A percentile compares a stretch with the other conserved stretches of the same genome.
These are phyloP conservation scores for Gymnopilus dilepis DNA, from an alignment of 768 basidiomycete genomes.

Conservation along the genomic window DNA sequence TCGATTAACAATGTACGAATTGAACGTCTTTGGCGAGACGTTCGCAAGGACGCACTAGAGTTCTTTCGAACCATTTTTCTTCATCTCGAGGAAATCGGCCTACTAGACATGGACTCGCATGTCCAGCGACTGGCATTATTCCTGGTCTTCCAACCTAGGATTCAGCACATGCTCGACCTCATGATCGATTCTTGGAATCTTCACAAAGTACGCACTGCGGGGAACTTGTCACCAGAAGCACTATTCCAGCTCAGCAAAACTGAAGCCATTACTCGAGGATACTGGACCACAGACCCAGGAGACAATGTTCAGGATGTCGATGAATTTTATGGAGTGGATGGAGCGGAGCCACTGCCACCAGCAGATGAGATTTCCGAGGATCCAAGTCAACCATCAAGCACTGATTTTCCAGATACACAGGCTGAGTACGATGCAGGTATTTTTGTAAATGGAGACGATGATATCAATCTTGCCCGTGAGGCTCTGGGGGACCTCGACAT, in stretches of 20 bases:
- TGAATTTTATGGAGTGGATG: slow-evolving; percentile 7
- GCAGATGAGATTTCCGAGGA: slow-evolving; percentile 15
- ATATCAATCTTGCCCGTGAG: slow-evolving; percentile 7
- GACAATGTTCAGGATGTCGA: slow-evolving; percentile 4
- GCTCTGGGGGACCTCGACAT: slow-evolving; percentile 13
- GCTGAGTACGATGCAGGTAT: slow-evolving; percentile 3
- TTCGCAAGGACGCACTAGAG: slow-evolving; percentile 34
- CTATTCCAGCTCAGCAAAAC: slow-evolving; percentile 15
- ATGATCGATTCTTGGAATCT: slow-evolving; percentile 16
- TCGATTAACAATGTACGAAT: slow-evolving; percentile 15
- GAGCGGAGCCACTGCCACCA: slow-evolving; percentile 9
- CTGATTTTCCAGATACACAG: not conserved
- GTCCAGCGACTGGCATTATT: slow-evolving; percentile 16
- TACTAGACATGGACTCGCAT: slow-evolving; percentile 27
- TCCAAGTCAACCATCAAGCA: not conserved
- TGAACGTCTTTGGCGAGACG: slow-evolving; percentile 17
- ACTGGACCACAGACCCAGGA: slow-evolving; percentile 18
- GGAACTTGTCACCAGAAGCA: slow-evolving; percentile 12
- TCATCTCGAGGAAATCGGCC: slow-evolving; percentile 29
- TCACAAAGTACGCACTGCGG: slow-evolving; percentile 16
- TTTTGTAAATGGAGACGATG: slow-evolving; percentile 20
- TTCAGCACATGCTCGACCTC: slow-evolving; percentile 14
- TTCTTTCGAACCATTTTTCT: slow-evolving; percentile 34
- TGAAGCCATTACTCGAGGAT: slow-evolving; percentile 10
- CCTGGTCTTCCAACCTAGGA: slow-evolving; percentile 9